phyloP scores from a whole-genome alignment of 2,329 filamentous ascomycete genomes.

The Dactylonectria macrodidyma region DNA sequence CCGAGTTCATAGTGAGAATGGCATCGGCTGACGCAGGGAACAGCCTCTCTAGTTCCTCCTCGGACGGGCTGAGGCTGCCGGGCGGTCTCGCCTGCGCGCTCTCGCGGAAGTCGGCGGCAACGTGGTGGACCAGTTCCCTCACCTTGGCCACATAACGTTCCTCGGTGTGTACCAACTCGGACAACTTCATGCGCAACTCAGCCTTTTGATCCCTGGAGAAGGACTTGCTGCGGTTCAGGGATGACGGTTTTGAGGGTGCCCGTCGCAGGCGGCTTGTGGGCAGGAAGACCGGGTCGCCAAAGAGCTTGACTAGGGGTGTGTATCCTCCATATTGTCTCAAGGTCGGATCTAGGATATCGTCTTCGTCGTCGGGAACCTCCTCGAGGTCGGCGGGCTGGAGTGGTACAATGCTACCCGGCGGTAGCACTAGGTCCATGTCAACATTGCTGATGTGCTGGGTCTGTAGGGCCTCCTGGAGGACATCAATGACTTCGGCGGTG shows the following conservation, averaged over 20 bases:
- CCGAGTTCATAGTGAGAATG: slow-evolving; percentile 86
- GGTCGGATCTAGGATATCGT: slow-evolving; percentile 75
- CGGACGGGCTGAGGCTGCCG: slow-evolving; percentile 79
- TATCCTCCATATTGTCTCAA: slow-evolving; percentile 83
- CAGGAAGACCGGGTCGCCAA: slow-evolving; percentile 88
- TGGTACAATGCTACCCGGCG: slow-evolving; percentile 81
- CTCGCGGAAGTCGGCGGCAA: slow-evolving; percentile 84
- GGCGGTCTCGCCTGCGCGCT: slow-evolving; percentile 72
- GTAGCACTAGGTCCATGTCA: slow-evolving; percentile 89
- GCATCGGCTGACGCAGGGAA: slow-evolving; percentile 86
- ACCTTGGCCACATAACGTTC: slow-evolving; percentile 94
- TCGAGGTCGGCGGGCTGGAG: slow-evolving; percentile 72
- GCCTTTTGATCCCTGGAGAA: slow-evolving; percentile 88
- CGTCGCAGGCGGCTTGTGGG: slow-evolving; percentile 88
- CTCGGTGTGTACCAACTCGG: slow-evolving; percentile 92
- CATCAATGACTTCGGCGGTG: slow-evolving; percentile 78
- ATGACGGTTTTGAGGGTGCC: slow-evolving; percentile 88
- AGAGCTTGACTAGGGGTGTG: slow-evolving; percentile 80
- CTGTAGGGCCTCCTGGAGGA: slow-evolving; percentile 82
- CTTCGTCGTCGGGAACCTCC: slow-evolving; percentile 73
- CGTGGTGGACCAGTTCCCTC: slow-evolving; percentile 83
- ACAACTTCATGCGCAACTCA: slow-evolving; percentile 88
- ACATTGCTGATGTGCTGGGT: slow-evolving; percentile 88
- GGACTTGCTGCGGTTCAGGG: slow-evolving; percentile 82
- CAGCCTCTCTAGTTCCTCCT: slow-evolving; percentile 79